Conservation (phyloP, 768 basidiomycete species). For the Macrolepiota albuminosa region DNA sequence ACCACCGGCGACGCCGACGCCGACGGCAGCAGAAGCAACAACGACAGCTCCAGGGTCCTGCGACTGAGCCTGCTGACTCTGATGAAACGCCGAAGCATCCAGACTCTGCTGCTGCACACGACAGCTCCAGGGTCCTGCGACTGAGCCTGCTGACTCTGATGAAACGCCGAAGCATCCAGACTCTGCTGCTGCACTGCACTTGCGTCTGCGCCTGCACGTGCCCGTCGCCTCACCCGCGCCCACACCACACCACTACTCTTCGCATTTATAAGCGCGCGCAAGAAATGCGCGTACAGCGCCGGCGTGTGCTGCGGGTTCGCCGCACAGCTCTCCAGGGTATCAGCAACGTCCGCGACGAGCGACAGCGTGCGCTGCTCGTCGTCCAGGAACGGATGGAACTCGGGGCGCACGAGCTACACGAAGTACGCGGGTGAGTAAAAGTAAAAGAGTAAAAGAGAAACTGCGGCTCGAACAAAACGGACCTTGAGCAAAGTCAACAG, state of each 20-base stretch:
- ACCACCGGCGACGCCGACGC: neutral
- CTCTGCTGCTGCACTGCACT: too few species aligned
- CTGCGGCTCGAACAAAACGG: too few species aligned
- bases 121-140: too few species aligned
- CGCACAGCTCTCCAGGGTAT: conserved; percentile 72
- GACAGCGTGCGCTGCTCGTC: conserved; percentile 67
- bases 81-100: neutral
- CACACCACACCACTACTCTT: conserved; percentile 18
- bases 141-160: neutral
- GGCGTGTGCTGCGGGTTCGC: conserved; percentile 84
- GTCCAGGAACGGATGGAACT: conserved; percentile 73
- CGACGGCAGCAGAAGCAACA: too few species aligned
- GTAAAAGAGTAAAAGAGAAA: too few species aligned
- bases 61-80: neutral
- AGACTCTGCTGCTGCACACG: neutral
- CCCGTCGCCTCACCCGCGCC: too few species aligned
- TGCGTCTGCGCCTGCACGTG: too few species aligned
- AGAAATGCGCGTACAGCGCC: conserved; percentile 80
- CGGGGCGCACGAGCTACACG: conserved; percentile 70
- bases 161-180: neutral
- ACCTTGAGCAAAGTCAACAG: conserved; percentile 92
- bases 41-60: too few species aligned
- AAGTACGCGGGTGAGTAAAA: too few species aligned
- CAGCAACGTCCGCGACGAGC: conserved; percentile 77
- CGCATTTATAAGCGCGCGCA: conserved; percentile 71